Evolutionary conservation across 768 basidiomycete genomes (phyloP).

Genomic region (Pleurotus tuoliensis): DNA sequence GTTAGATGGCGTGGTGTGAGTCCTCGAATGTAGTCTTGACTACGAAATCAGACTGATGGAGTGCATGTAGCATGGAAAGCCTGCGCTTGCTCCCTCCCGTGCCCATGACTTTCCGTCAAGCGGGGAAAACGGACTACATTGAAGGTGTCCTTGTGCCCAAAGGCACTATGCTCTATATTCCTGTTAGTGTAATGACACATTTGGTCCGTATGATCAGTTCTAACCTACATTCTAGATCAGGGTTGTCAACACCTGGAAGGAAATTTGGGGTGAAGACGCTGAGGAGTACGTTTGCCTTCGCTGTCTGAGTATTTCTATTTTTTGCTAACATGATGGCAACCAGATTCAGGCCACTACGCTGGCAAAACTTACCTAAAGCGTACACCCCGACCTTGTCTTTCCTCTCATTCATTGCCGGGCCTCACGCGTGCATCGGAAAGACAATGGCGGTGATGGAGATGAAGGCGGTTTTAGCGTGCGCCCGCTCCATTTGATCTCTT

Average conservation of each 20-base stretch:
- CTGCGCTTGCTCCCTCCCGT: slow-evolving; percentile 38
- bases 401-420: slow-evolving; percentile 40
- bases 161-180: slow-evolving; percentile 38
- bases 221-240: slow-evolving; percentile 32
- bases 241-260: slow-evolving; percentile 46
- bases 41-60: background rate
- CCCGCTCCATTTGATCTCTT: background rate
- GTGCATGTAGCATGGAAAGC: slow-evolving; percentile 31
- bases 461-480: slow-evolving; percentile 41
- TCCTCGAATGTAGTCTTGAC: background rate
- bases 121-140: slow-evolving; percentile 33
- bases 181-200: slow-evolving; percentile 18
- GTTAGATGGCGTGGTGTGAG: slow-evolving; percentile 39
- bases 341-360: slow-evolving; percentile 44
- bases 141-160: slow-evolving; percentile 40
- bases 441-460: slow-evolving; percentile 47
- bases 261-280: slow-evolving; percentile 48
- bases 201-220: background rate
- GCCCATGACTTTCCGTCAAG: slow-evolving; percentile 33
- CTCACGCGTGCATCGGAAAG: slow-evolving; percentile 44
- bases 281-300: slow-evolving; percentile 31
- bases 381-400: slow-evolving; percentile 33
- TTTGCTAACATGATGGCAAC: no score
- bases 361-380: slow-evolving; percentile 34
- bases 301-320: no score